Percentiles rank a stretch among this genome's conserved stretches.
Conservation (phyloP, 2,329 filamentous ascomycete genomes). For the Myriosclerotinia duriaeana region DNA sequence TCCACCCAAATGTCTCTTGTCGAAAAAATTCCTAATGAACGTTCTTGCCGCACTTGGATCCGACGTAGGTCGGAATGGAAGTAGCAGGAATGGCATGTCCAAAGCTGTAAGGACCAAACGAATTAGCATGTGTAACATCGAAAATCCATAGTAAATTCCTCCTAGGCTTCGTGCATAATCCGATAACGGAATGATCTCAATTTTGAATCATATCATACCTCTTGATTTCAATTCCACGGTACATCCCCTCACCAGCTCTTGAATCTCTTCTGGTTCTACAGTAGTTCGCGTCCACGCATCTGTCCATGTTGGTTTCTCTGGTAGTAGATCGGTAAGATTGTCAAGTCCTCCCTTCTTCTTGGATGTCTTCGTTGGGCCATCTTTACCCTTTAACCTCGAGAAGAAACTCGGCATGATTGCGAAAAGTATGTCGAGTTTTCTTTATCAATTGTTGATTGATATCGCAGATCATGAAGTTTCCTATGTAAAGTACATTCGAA, state of each 20-base stretch:
- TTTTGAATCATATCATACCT: conserved; percentile 59
- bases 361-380: conserved; percentile 54
- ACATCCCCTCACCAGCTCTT: conserved; percentile 80
- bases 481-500: conserved; percentile 15
- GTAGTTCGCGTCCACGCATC: conserved; percentile 82
- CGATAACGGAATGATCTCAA: conserved; percentile 34
- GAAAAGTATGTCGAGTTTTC: not conserved
- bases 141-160: conserved; percentile 14
- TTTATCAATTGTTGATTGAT: conserved; percentile 2
- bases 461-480: conserved; percentile 13
- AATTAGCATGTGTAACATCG: conserved; percentile 34
- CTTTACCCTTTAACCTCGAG: conserved; percentile 63
- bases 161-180: conserved; percentile 33
- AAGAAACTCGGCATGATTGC: conserved; percentile 40
- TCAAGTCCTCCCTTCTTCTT: conserved; percentile 66
- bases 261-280: conserved; percentile 86
- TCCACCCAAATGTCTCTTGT: conserved; percentile 64
- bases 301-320: conserved; percentile 76
- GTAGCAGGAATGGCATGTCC: conserved; percentile 85
- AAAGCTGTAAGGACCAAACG: conserved; percentile 59
- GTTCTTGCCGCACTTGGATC: conserved; percentile 89
- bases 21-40: conserved; percentile 92
- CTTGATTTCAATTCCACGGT: conserved; percentile 89
- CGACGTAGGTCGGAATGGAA: conserved; percentile 91
- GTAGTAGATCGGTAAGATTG: conserved; percentile 49